Evolutionary conservation across 495 filamentous ascomycete species (phyloP).

Genomic region (Hypoxylon subgilvum): DNA sequence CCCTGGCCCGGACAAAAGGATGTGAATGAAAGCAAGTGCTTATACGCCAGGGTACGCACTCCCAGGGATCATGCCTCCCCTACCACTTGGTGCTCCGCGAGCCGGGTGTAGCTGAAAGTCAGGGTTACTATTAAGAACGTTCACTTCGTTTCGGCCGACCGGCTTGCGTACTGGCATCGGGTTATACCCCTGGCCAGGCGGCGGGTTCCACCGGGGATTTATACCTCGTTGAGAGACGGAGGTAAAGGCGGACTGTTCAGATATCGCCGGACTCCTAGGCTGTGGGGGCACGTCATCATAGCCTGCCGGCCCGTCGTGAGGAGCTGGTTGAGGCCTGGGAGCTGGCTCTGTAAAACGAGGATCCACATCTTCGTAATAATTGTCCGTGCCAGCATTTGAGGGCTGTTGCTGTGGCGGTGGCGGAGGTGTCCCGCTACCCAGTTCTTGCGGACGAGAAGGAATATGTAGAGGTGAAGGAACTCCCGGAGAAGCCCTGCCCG

Average conservation of each 20-base stretch:
- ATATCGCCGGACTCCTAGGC: constrained; percentile 74
- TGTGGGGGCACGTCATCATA: constrained; percentile 70
- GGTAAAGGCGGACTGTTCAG: constrained; percentile 80
- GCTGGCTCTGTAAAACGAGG: constrained; percentile 72
- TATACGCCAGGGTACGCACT: constrained; percentile 45
- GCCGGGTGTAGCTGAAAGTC: constrained; percentile 69
- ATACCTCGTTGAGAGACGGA: constrained; percentile 83
- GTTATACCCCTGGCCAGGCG: constrained; percentile 35
- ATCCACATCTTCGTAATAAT: constrained; percentile 94
- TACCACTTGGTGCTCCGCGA: constrained; percentile 33
- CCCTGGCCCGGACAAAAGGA: not conserved
- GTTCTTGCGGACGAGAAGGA: constrained; percentile 50
- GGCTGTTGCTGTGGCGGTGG: constrained; percentile 40
- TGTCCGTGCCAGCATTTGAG: constrained; percentile 50
- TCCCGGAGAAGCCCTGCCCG: constrained; percentile 50
- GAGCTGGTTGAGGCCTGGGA: constrained; percentile 37
- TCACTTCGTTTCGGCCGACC: constrained; percentile 58
- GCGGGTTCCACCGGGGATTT: constrained; percentile 79
- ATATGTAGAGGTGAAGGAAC: constrained; percentile 46
- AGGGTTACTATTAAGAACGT: constrained; percentile 71
- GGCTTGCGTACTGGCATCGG: constrained; percentile 52
- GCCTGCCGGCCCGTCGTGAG: constrained; percentile 41
- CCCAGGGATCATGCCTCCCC: constrained; percentile 43
- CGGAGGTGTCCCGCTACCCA: constrained; percentile 40
- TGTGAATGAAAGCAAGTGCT: constrained; percentile 16